Conservation (phyloP, 257 asterid genomes). For the Coffea eugenioides region DNA sequence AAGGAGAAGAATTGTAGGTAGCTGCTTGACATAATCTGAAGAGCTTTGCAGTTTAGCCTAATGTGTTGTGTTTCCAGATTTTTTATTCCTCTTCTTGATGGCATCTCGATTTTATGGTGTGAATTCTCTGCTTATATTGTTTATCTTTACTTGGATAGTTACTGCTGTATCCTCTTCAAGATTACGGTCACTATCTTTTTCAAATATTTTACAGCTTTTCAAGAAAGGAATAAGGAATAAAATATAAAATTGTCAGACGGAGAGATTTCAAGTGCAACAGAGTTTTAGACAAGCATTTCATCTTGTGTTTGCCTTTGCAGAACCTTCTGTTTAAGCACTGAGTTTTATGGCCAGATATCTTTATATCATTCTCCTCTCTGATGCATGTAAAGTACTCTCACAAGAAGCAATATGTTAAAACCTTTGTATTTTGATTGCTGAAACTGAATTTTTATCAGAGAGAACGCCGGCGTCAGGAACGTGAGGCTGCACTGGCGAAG, state of each 20-base stretch:
- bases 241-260: neutral
- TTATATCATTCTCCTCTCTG: neutral
- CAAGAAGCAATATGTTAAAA: neutral
- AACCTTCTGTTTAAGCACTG: neutral
- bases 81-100: too few species aligned
- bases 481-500: constrained; percentile 47
- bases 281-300: neutral
- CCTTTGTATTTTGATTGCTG: constrained; percentile 7
- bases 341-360: neutral
- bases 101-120: neutral
- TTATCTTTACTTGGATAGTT: neutral
- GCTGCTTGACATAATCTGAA: neutral
- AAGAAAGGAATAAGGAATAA: neutral
- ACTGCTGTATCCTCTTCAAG: neutral
- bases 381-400: neutral
- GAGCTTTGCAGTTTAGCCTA: neutral
- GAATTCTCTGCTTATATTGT: neutral
- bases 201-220: neutral
- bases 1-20: neutral
- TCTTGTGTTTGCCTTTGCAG: neutral
- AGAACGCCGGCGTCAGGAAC: constrained; percentile 56
- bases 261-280: neutral
- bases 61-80: neutral
- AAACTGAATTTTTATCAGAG: constrained; percentile 47
- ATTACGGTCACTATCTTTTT: neutral